Conservation (phyloP, 306 rosid species). For the Sesbania bispinosa region DNA sequence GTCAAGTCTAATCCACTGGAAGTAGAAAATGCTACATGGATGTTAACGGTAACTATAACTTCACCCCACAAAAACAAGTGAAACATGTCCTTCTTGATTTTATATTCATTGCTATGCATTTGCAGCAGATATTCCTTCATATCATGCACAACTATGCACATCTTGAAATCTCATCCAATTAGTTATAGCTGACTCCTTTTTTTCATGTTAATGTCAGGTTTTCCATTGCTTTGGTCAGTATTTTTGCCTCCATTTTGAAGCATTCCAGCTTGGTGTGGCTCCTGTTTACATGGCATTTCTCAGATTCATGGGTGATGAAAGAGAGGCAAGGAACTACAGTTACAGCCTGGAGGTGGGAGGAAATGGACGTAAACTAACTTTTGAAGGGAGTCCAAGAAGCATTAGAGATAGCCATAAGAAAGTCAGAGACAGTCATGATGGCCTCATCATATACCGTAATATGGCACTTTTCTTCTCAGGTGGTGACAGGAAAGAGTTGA, state of each 20-base stretch:
- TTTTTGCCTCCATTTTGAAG: conserved; percentile 82
- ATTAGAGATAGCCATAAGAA: conserved; percentile 71
- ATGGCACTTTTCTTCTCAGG: conserved; percentile 84
- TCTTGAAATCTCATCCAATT: conserved; percentile 9
- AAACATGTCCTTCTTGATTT: neutral
- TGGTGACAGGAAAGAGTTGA: conserved; percentile 72
- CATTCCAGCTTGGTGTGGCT: conserved; percentile 76
- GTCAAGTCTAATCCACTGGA: conserved; percentile 76
- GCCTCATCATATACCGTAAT: conserved; percentile 68
- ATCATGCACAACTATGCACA: too few relatives aligned
- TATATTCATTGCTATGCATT: neutral
- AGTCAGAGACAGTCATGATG: conserved; percentile 76
- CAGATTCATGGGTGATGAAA: conserved; percentile 75
- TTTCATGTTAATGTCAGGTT: conserved; percentile 42
- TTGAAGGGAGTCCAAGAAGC: conserved; percentile 73
- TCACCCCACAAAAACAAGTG: neutral
- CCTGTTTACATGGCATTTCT: conserved; percentile 81
- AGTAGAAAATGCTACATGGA: conserved; percentile 90
- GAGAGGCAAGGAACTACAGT: conserved; percentile 60
- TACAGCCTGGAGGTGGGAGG: conserved; percentile 83
- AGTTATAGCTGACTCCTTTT: too few relatives aligned
- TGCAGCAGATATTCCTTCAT: conserved; percentile 8
- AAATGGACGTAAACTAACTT: conserved; percentile 60
- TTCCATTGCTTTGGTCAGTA: conserved; percentile 77
- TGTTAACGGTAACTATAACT: conserved; percentile 60